Conservation (phyloP, 192 early-diverging fungal species). For the Gamsiella multidivaricata region DNA sequence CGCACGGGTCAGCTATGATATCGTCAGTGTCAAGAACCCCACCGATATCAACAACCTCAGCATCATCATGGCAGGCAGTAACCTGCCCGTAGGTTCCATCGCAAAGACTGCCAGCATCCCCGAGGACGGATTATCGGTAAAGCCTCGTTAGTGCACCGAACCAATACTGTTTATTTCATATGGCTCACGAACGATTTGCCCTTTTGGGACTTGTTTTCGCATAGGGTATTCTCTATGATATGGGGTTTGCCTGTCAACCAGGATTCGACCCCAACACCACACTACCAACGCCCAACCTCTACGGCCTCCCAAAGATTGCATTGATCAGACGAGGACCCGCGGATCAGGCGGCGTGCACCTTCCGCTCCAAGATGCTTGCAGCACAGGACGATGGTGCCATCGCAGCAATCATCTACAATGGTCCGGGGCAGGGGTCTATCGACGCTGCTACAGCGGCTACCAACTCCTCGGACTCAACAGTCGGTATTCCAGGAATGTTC, state of each 20-base stretch:
- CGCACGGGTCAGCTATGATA: constrained; percentile 26
- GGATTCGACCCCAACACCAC: constrained; percentile 29
- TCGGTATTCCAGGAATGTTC: constrained; percentile 22
- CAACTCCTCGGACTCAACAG: neutral
- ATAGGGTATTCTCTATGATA: constrained; percentile 42
- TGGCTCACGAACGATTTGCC: no score
- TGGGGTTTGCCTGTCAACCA: constrained; percentile 37
- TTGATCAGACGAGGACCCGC: constrained; percentile 38
- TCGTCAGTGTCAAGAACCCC: constrained; percentile 13
- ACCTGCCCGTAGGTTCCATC: constrained; percentile 23
- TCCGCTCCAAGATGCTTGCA: constrained; percentile 24
- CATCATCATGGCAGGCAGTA: constrained; percentile 12
- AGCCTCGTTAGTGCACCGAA: no score
- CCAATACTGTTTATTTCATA: no score
- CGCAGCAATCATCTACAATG: constrained; percentile 33
- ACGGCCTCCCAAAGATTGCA: constrained; percentile 34
- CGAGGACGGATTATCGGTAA: constrained; percentile 30
- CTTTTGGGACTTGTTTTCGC: neutral
- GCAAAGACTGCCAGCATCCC: constrained; percentile 19
- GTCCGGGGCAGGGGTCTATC: constrained; percentile 1
- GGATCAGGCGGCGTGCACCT: constrained; percentile 9
- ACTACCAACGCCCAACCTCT: constrained; percentile 28
- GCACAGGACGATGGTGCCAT: constrained; percentile 19
- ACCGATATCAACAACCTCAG: constrained; percentile 3
- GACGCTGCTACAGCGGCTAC: constrained; percentile 26